Percentiles rank a stretch among this genome's conserved stretches.
Evolutionary conservation across 495 filamentous ascomycete species (phyloP).

Genomic region (Lasiosphaeriaceae sp.): DNA sequence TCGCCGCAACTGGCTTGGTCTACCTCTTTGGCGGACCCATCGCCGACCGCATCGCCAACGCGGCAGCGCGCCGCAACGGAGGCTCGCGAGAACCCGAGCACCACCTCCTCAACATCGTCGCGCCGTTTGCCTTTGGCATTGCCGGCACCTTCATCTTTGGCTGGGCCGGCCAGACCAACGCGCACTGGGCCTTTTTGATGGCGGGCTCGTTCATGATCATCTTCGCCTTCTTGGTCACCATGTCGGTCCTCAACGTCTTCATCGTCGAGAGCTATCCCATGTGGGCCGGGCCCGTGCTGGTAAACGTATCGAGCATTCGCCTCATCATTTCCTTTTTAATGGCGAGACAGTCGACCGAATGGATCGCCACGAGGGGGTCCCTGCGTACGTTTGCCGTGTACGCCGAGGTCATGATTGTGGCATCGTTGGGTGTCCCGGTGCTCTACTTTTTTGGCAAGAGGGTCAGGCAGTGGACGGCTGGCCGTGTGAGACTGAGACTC

Average conservation of each 20-base stretch:
- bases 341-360: conserved; percentile 14
- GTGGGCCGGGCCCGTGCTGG: conserved; percentile 28
- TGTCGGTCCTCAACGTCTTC: conserved; percentile 23
- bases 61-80: conserved; percentile 14
- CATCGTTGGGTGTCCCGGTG: conserved; percentile 17
- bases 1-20: conserved; percentile 18
- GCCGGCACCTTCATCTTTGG: conserved; percentile 22
- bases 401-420: conserved; percentile 22
- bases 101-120: conserved; percentile 19
- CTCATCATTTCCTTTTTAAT: conserved; percentile 24
- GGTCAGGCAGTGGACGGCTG: conserved; percentile 15
- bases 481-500: not conserved
- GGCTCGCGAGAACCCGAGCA: conserved; percentile 23
- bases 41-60: conserved; percentile 22
- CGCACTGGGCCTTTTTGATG: conserved; percentile 17
- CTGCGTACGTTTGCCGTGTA: conserved; percentile 21
- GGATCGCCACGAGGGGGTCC: conserved; percentile 19
- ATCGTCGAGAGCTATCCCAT: conserved; percentile 26
- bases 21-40: conserved; percentile 20
- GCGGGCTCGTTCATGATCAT: conserved; percentile 15
- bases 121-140: conserved; percentile 18
- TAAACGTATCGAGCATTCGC: conserved; percentile 24
- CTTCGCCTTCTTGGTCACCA: conserved; percentile 17
- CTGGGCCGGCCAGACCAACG: conserved; percentile 17
- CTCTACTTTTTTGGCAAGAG: conserved; percentile 23